A percentile compares a stretch with the other conserved stretches of the same genome.
These are phyloP conservation scores for Tolypocladium tundrense DNA, from an alignment of 2,329 filamentous ascomycete species.

Conservation along the genomic window DNA sequence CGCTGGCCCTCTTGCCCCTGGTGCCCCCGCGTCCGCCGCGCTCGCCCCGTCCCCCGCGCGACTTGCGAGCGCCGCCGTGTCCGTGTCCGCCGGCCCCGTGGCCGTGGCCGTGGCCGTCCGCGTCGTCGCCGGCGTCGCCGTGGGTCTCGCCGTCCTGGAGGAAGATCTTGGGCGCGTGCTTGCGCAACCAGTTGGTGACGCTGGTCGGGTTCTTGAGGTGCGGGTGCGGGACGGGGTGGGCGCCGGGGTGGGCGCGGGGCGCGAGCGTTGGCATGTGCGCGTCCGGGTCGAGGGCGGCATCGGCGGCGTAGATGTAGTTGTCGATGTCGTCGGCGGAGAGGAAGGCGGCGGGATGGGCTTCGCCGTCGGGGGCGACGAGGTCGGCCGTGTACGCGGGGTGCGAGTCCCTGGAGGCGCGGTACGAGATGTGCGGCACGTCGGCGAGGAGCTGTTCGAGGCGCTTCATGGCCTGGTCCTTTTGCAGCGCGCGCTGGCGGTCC, in stretches of 20 bases:
- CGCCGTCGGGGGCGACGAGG: conserved; percentile 37
- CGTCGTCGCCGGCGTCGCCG: conserved; percentile 19
- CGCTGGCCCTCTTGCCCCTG: conserved; percentile 23
- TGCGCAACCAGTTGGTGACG: conserved; percentile 90
- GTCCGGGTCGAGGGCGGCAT: conserved; percentile 36
- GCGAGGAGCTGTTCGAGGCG: conserved; percentile 38
- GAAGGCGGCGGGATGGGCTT: conserved; percentile 52
- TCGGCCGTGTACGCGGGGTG: conserved; percentile 47
- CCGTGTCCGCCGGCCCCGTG: conserved; percentile 12
- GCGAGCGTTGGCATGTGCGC: conserved; percentile 39
- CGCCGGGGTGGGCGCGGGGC: conserved; percentile 31
- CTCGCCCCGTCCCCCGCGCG: conserved; percentile 20
- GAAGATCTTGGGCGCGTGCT: conserved; percentile 76
- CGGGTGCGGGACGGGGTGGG: conserved; percentile 27
- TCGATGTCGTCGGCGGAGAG: conserved; percentile 62
- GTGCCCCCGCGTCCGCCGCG: conserved; percentile 29
- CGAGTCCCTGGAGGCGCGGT: conserved; percentile 47
- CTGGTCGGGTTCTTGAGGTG: conserved; percentile 66
- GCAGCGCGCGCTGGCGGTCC: conserved; percentile 23
- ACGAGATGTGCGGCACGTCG: conserved; percentile 42
- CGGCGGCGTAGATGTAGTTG: conserved; percentile 59
- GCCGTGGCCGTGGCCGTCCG: conserved; percentile 11
- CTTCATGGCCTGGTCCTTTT: conserved; percentile 34
- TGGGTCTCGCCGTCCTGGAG: conserved; percentile 48
- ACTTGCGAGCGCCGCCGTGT: conserved; percentile 21